phyloP scores from a whole-genome alignment of 441 rosid genomes.

The Gossypium armourianum region DNA sequence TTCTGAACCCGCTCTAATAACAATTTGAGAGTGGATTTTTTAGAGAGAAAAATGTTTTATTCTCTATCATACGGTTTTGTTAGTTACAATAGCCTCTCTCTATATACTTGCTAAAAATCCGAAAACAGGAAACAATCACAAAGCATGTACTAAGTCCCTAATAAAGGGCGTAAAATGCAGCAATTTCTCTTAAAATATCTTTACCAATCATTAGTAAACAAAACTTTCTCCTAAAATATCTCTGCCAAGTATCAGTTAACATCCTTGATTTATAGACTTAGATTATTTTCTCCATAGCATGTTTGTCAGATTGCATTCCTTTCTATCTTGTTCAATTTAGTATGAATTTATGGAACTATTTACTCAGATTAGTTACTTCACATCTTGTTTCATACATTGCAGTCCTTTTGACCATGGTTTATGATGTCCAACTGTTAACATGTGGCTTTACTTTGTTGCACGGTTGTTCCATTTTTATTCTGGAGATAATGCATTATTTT shows the following conservation, averaged over 20 bases:
- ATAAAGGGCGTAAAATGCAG: not conserved
- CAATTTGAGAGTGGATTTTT: no score
- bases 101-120: no score
- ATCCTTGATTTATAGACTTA: not conserved
- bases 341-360: not conserved
- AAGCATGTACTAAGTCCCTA: not conserved
- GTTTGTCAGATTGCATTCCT: not conserved
- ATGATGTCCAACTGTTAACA: conserved; percentile 3
- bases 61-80: not conserved
- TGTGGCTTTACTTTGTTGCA: not conserved
- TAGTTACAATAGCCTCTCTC: no score
- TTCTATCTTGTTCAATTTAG: not conserved
- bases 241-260: not conserved
- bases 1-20: no score
- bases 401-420: not conserved
- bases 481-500: not conserved
- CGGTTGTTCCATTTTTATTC: not conserved
- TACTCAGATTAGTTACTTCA: not conserved
- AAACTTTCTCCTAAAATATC: not conserved
- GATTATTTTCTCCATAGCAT: conserved; percentile 1
- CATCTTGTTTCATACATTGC: not conserved
- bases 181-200: not conserved
- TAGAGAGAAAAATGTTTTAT: no score
- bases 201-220: not conserved
- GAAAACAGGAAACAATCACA: not conserved